Conservation (phyloP, 164 flowering plant genomes). For the Euptelea pleiosperma region DNA sequence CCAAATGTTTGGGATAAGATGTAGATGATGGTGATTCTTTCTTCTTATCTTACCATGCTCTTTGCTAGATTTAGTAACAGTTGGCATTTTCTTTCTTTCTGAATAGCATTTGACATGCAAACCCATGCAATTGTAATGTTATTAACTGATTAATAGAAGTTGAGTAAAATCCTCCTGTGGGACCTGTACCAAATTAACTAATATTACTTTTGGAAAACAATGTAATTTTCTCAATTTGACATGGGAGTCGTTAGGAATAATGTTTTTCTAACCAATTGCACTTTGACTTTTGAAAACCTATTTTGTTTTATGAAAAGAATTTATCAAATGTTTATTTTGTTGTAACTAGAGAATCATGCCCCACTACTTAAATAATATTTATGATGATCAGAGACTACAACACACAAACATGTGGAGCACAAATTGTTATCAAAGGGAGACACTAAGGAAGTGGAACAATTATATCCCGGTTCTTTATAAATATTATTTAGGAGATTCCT, state of each 20-base stretch:
- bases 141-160: neutral
- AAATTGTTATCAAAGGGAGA: neutral
- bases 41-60: neutral
- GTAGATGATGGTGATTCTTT: no score
- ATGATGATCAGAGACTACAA: neutral
- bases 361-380: neutral
- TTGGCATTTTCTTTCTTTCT: neutral
- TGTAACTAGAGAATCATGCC: neutral
- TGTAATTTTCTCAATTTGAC: neutral
- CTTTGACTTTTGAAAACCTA: no score
- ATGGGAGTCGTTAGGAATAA: neutral
- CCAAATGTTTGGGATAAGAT: no score
- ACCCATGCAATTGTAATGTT: neutral
- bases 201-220: slow-evolving; percentile 2
- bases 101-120: neutral
- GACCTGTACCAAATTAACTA: neutral
- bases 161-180: neutral
- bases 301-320: neutral
- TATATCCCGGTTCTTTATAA: neutral
- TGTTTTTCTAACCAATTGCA: no score
- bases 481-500: no score
- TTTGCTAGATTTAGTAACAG: neutral
- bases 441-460: neutral
- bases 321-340: neutral
- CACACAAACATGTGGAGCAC: neutral